Evolutionary conservation across 2,329 filamentous ascomycete species (phyloP), one percentile per base, ranked within the genome.

Genomic region (Cytospora piceicola): DNA sequence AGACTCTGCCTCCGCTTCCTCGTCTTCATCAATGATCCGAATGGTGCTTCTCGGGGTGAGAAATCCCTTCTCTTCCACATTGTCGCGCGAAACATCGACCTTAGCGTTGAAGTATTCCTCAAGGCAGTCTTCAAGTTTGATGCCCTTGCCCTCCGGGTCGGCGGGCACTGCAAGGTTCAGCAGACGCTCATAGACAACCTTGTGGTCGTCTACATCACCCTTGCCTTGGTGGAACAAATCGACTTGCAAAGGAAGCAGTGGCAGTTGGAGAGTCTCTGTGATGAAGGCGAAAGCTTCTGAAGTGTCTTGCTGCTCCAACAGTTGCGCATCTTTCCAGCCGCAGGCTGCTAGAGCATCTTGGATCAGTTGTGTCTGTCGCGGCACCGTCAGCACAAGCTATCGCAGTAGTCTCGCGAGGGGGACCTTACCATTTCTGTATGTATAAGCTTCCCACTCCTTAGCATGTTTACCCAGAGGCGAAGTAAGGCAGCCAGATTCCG

Each of bases 271-370:
- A 27, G 90, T 93, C 70, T 93, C 94, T 0, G 94, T 97, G 69
- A 99, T 93, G 75, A 97, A 97, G 0, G 90, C 92, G 75, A 98
- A 98, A 0, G 94, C 94, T 77, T 99, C 95, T 0, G 95, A 97
- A 0, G 93, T 92, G 76, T 99, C 95, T 77, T 99, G 95, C 74
- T 98, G 95, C 71, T 89, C 85, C n/a, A 92, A 75, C 65, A 85
- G 78, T 27, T 85, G 85, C 56, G 94, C 94, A 65, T 96, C 93
- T 70, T 85, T 80, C 95, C 95, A 98, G 4, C 94, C 95, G 75
- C 94, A 97, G 61, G 89, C 90, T 22, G 90, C 89, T 49, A 98
- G 78, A 12, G 93, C 84, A 51, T 94, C 87, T 77, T 97, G 94
- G 17, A 99, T 84, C 69, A 93, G 83, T 76, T 90, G 86, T 9